phyloP scores from a whole-genome alignment of 495 filamentous ascomycete species.

The Tuber magnatum region DNA sequence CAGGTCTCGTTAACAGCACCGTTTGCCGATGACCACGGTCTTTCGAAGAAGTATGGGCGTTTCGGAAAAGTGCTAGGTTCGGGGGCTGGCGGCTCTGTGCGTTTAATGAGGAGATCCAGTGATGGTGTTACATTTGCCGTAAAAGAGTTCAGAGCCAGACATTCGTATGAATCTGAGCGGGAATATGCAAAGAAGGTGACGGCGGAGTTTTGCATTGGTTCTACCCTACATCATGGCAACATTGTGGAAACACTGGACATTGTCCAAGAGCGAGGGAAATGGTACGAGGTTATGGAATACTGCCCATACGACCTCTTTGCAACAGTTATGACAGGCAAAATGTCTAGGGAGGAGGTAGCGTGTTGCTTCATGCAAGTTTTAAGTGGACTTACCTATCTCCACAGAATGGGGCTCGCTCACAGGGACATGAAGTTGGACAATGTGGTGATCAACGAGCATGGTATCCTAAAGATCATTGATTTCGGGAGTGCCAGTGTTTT shows the following conservation, averaged over 20 bases:
- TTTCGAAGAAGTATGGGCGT: slow-evolving; percentile 88
- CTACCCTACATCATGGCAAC: slow-evolving; percentile 94
- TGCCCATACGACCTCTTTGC: slow-evolving; percentile 97
- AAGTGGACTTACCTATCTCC: slow-evolving; percentile 92
- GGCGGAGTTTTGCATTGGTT: slow-evolving; percentile 98
- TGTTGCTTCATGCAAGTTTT: slow-evolving; percentile 93
- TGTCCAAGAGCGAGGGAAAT: slow-evolving; percentile 84
- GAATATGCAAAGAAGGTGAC: slow-evolving; percentile 99
- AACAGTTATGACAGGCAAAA: slow-evolving; percentile 98
- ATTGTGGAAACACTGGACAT: slow-evolving; percentile 98
- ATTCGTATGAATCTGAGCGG: slow-evolving; percentile 85
- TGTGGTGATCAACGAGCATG: slow-evolving; percentile 90
- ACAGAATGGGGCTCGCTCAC: slow-evolving; percentile 92
- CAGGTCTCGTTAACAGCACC: slow-evolving; percentile 58
- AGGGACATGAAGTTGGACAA: slow-evolving; percentile 97
- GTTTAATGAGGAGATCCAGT: slow-evolving; percentile 82
- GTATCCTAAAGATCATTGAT: slow-evolving; percentile 99
- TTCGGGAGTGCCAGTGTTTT: slow-evolving; percentile 97
- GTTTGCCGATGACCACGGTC: slow-evolving; percentile 88
- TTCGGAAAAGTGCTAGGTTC: slow-evolving; percentile 89
- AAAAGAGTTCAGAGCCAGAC: slow-evolving; percentile 89
- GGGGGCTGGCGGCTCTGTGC: slow-evolving; percentile 89
- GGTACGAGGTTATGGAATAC: slow-evolving; percentile 99
- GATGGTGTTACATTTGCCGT: slow-evolving; percentile 92
- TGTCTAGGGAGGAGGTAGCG: slow-evolving; percentile 81